These are phyloP conservation scores for Colletotrichum chlorophyti DNA, from an alignment of 2,329 filamentous ascomycete genomes.

Conservation along the genomic window DNA sequence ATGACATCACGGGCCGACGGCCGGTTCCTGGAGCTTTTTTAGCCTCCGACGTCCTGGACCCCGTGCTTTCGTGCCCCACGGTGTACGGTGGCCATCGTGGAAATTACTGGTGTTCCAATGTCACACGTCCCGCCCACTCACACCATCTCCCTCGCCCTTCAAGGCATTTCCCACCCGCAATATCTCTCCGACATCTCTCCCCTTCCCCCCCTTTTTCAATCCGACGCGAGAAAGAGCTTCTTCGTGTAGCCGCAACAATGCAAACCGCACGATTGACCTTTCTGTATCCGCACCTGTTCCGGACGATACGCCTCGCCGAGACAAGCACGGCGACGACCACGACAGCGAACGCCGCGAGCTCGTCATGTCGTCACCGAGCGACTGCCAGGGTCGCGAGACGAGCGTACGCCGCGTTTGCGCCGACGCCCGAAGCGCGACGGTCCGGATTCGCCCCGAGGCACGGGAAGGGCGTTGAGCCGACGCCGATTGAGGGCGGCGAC, in stretches of 20 bases:
- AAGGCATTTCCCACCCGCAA: too few species aligned
- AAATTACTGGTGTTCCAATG: too few species aligned
- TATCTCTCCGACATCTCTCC: too few species aligned
- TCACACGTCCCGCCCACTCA: too few species aligned
- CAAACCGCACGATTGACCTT: constrained; percentile 69
- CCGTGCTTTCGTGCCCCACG: too few species aligned
- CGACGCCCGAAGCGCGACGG: constrained; percentile 41
- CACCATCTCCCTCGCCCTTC: too few species aligned
- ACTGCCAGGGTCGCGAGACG: constrained; percentile 34
- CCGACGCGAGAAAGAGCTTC: too few species aligned
- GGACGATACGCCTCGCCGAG: constrained; percentile 55
- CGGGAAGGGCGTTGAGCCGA: constrained; percentile 67
- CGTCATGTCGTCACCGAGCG: not conserved
- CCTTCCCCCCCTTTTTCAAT: too few species aligned
- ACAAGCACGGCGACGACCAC: constrained; percentile 46
- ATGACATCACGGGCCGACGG: too few species aligned
- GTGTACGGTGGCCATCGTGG: too few species aligned
- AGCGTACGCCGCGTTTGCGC: constrained; percentile 44
- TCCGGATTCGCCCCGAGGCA: constrained; percentile 60
- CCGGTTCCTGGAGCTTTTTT: too few species aligned
- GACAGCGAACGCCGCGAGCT: constrained; percentile 36
- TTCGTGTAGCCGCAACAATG: constrained; percentile 51
- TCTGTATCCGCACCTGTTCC: constrained; percentile 72
- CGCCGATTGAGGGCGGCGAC: constrained; percentile 37
- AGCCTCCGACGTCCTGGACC: too few species aligned